These are phyloP conservation scores for Heracleum sosnowskyi DNA, from an alignment of 129 eudicot species.

Conservation along the genomic window DNA sequence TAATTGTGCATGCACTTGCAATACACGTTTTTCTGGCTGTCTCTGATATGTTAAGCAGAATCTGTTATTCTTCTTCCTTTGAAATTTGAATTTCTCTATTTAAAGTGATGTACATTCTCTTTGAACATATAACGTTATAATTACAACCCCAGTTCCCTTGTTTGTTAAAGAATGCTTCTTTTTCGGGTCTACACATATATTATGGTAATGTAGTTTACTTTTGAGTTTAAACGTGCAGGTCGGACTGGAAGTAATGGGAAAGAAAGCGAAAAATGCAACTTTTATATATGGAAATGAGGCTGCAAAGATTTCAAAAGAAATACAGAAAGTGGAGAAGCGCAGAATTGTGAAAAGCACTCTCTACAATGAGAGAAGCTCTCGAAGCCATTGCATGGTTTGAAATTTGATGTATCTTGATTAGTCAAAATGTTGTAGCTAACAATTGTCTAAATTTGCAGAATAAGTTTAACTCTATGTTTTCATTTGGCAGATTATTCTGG, in stretches of 20 bases:
- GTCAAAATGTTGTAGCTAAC: too few relatives aligned
- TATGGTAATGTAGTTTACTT: background rate
- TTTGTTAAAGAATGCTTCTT: background rate
- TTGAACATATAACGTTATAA: background rate
- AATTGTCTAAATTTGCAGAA: background rate
- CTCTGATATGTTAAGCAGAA: background rate
- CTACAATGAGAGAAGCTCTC: conserved; percentile 16
- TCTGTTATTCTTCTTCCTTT: background rate
- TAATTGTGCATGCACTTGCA: background rate
- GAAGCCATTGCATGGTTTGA: conserved; percentile 70
- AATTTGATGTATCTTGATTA: background rate
- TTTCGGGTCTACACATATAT: background rate
- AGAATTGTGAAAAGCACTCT: conserved; percentile 15
- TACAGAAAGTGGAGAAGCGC: conserved; percentile 15
- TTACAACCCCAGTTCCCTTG: background rate
- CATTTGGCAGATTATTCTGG: too few relatives aligned
- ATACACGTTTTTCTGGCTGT: background rate
- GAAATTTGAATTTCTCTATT: background rate
- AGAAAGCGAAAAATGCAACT: conserved; percentile 39
- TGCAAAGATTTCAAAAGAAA: conserved; percentile 69
- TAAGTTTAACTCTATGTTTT: background rate
- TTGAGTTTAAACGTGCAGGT: conserved; percentile 34
- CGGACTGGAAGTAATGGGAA: conserved; percentile 89
- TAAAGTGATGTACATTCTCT: background rate
- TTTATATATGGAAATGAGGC: conserved; percentile 73